Conservation (phyloP, 164 flowering plant species). For the Magnolia changhungtana region DNA sequence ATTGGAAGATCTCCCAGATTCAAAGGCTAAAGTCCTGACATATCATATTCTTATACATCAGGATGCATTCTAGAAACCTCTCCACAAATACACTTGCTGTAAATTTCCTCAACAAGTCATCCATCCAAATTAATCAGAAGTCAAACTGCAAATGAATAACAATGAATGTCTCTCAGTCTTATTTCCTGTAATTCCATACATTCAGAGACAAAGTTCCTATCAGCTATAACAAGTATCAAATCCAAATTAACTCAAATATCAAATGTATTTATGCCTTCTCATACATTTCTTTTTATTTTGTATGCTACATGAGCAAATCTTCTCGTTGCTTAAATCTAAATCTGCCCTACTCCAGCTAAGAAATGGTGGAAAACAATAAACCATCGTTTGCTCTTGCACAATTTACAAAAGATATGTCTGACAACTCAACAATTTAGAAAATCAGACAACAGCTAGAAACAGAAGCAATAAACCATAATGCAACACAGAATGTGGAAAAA, state of each 20-base stretch:
- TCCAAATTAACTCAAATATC: neutral
- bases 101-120: no score
- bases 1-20: no score
- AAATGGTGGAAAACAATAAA: neutral
- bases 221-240: no score
- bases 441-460: neutral
- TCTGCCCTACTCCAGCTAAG: neutral
- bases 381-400: neutral
- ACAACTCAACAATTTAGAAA: neutral
- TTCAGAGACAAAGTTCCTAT: no score
- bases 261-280: neutral
- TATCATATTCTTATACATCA: no score
- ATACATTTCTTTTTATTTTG: neutral
- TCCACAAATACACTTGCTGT: no score
- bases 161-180: no score
- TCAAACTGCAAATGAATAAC: no score
- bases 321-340: neutral
- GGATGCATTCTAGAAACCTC: no score
- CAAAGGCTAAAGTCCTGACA: no score
- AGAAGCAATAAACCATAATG: neutral
- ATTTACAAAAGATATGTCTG: neutral
- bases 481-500: neutral
- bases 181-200: no score
- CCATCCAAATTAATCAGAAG: no score
- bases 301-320: neutral